These are phyloP conservation scores for Protea cynaroides DNA, from an alignment of 164 flowering plant genomes.

Conservation along the genomic window DNA sequence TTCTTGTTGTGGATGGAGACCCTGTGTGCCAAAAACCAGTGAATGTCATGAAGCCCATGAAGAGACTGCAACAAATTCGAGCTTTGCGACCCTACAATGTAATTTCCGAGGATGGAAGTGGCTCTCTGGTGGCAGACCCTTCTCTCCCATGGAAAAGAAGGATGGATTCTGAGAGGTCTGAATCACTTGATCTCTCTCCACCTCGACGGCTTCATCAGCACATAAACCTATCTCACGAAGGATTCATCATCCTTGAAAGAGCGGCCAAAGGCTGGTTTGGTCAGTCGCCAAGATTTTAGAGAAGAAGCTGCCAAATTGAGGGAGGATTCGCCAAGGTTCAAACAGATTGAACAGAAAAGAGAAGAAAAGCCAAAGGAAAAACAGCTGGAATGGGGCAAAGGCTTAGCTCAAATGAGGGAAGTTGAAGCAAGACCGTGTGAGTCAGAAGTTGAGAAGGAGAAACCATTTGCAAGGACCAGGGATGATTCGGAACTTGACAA, in stretches of 20 bases:
- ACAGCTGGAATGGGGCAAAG: constrained; percentile 91
- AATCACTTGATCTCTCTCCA: constrained; percentile 21
- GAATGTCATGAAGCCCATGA: constrained; percentile 61
- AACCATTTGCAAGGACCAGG: constrained; percentile 88
- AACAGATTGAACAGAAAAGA: too few species aligned
- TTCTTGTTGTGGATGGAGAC: constrained; percentile 79
- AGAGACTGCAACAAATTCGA: constrained; percentile 62
- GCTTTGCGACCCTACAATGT: constrained; percentile 49
- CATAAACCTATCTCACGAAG: constrained; percentile 47
- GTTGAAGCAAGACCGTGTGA: constrained; percentile 68
- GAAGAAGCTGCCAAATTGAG: constrained; percentile 44
- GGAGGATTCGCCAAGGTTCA: constrained; percentile 61
- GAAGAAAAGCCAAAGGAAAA: too few species aligned
- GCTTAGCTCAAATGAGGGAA: constrained; percentile 89
- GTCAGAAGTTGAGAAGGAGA: constrained; percentile 69
- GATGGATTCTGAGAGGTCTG: constrained; percentile 15
- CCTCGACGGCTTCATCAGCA: constrained; percentile 10
- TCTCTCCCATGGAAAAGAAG: constrained; percentile 47
- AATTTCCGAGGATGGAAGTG: constrained; percentile 94
- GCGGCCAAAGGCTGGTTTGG: constrained; percentile 55
- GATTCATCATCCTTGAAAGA: constrained; percentile 24
- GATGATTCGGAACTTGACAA: constrained; percentile 89
- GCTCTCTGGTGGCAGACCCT: constrained; percentile 32
- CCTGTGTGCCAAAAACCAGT: constrained; percentile 84
- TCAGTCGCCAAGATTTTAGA: constrained; percentile 56